Base-by-base conservation (phyloP, 768 basidiomycete genomes). In the Phylloporus rhodoxanthus region DNA sequence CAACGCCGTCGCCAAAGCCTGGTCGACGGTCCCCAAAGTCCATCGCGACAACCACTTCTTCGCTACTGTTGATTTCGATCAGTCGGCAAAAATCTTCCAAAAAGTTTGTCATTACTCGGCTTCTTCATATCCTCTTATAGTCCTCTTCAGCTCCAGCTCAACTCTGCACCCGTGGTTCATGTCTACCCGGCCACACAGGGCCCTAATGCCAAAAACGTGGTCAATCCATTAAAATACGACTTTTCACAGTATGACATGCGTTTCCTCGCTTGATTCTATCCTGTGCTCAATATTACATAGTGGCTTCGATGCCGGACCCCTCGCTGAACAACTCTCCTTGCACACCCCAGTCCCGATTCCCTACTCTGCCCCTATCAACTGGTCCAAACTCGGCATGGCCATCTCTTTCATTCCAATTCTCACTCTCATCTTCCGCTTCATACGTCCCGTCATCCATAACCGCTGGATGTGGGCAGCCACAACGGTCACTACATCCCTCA, bases 21-120 rank as follows among this genome's bases (percentile, higher is more conserved):
- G 93, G 93, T 64, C 77, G 4, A 74, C 73, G 13, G 76, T 78
- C 8, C 68, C 87, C 8, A 58, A 75, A 48, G 73, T 72, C 19
- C 70, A 86, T n/a, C 79, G 85, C 36, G 77, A 90, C 65, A 72
- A 75, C 48, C 94, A 97, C 68, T 94, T 97, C 79, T 99, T 98
- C 62, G 96, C 83, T 8, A 85, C 84, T 11, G 66, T 91, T 26
- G 96, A 99, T 68, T 98, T 96, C 63, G 81, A 88, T 60, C 75
- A 87, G 32, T 85, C 80, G 8, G 75, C 80, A 47, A 67, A 72
- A 2, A 76, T 91, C 38, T 99, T 95, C 72, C 84, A 88, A 71
- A 82, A 81, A 75, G 93, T 91, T 45, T 23, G 63, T 52, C 11
- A n/a, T 36, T 11, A 20, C 25, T 6, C 3, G 9, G 9, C 29